phyloP scores from a whole-genome alignment of 2,329 filamentous ascomycete species.

The Ophiostoma sp. region DNA sequence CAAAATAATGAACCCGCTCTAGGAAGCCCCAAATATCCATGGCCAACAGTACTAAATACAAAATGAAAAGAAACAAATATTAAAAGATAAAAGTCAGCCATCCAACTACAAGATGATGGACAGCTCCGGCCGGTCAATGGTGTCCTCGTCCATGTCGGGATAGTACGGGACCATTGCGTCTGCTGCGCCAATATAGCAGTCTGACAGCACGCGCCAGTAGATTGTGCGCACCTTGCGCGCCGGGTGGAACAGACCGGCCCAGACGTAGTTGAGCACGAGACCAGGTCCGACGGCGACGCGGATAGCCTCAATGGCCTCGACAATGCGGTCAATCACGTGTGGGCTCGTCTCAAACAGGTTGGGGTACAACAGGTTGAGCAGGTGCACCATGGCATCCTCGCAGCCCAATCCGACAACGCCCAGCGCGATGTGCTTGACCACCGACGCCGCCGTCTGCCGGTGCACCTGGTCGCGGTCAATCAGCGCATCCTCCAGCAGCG shows the following conservation, averaged over 20 bases:
- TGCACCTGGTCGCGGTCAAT: slow-evolving; percentile 98
- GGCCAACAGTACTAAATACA: slow-evolving; percentile 8
- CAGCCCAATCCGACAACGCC: slow-evolving; percentile 97
- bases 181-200: slow-evolving; percentile 88
- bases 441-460: slow-evolving; percentile 89
- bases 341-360: slow-evolving; percentile 97
- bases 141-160: slow-evolving; percentile 76
- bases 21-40: slow-evolving; percentile 10
- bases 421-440: slow-evolving; percentile 95
- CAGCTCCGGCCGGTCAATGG: slow-evolving; percentile 72
- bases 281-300: slow-evolving; percentile 89
- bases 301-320: slow-evolving; percentile 95
- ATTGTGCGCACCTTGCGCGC: slow-evolving; percentile 89
- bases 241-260: slow-evolving; percentile 95
- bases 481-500: slow-evolving; percentile 89
- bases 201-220: slow-evolving; percentile 96
- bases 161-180: slow-evolving; percentile 97
- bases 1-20: slow-evolving; percentile 18
- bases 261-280: slow-evolving; percentile 94
- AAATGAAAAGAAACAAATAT: background rate
- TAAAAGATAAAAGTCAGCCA: background rate
- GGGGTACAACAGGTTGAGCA: slow-evolving; percentile 92
- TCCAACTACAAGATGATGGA: slow-evolving; percentile 65
- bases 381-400: slow-evolving; percentile 96
- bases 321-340: slow-evolving; percentile 95